Percentiles rank a stretch among this genome's conserved stretches.
phyloP scores from a whole-genome alignment of 1,284 basidiomycete species.

The Moesziomyces globuligerus region DNA sequence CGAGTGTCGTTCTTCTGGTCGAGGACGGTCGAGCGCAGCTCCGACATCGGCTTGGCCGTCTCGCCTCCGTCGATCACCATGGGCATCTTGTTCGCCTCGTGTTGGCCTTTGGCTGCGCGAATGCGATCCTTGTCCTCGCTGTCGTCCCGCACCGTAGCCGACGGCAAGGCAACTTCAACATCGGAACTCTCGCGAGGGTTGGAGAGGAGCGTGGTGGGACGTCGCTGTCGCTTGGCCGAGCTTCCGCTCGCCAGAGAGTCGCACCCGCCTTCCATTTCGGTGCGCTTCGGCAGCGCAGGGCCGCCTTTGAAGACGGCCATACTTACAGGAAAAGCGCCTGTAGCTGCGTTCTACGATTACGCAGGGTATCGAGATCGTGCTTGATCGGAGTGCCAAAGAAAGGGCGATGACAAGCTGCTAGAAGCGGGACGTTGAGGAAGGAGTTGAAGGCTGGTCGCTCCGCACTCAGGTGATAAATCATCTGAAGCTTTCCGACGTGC shows the following conservation, averaged over 20 bases:
- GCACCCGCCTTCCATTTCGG: not conserved
- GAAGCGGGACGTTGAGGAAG: too few relatives aligned
- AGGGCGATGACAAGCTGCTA: too few relatives aligned
- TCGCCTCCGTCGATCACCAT: not conserved
- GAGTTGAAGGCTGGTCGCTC: not conserved
- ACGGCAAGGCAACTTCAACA: too few relatives aligned
- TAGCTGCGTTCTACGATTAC: too few relatives aligned
- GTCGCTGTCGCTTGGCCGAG: slow-evolving; percentile 14
- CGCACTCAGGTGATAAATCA: not conserved
- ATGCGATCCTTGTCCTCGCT: not conserved
- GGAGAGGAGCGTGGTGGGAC: slow-evolving; percentile 16
- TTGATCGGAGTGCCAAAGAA: too few relatives aligned
- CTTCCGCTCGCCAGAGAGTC: not conserved
- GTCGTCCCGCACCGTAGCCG: not conserved
- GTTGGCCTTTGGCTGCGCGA: slow-evolving; percentile 1
- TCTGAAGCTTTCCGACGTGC: not conserved
- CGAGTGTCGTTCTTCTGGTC: not conserved
- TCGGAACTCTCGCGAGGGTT: too few relatives aligned
- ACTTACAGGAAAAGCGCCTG: not conserved
- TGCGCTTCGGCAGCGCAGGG: slow-evolving; percentile 24
- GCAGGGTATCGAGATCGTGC: too few relatives aligned
- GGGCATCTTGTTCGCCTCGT: not conserved
- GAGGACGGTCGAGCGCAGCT: slow-evolving; percentile 15
- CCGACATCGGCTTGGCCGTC: slow-evolving; percentile 2
- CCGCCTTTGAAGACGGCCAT: slow-evolving; percentile 28